Conservation (phyloP, 305 asterid species). For the Lippia alba region DNA sequence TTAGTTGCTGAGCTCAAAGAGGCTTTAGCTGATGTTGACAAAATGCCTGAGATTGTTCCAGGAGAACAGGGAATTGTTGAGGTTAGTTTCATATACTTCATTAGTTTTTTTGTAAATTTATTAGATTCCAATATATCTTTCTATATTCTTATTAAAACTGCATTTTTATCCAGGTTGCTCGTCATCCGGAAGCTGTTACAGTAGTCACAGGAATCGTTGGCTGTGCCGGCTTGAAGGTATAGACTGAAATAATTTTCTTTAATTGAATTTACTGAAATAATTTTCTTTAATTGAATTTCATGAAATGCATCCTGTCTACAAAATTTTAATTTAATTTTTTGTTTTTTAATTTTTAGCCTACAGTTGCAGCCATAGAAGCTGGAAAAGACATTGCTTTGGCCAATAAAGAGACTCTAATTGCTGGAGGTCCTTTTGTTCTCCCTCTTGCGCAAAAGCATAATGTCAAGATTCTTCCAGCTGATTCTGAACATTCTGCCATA, state of each 20-base stretch:
- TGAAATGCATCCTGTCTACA: too few species aligned
- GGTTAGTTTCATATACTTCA: constrained; percentile 49
- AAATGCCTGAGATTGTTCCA: constrained; percentile 91
- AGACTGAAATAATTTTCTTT: background rate
- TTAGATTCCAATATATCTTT: constrained; percentile 7
- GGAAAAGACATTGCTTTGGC: constrained; percentile 98
- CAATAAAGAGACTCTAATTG: constrained; percentile 92
- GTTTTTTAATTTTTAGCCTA: constrained; percentile 58
- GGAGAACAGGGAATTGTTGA: constrained; percentile 91
- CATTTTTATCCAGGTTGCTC: constrained; percentile 75
- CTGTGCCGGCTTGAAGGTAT: constrained; percentile 96
- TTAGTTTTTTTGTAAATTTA: constrained; percentile 8
- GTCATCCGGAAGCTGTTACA: constrained; percentile 91
- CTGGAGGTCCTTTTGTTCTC: constrained; percentile 97
- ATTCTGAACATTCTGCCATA: constrained; percentile 98
- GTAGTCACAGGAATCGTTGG: constrained; percentile 98
- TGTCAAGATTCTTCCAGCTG: constrained; percentile 99
- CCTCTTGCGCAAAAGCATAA: constrained; percentile 97
- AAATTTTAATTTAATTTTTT: background rate
- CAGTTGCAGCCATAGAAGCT: constrained; percentile 98
- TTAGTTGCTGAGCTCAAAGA: constrained; percentile 80
- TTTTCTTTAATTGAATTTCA: too few species aligned
- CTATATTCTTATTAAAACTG: background rate
- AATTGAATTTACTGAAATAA: background rate
- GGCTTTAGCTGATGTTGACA: constrained; percentile 75